A percentile compares a stretch with the other conserved stretches of the same genome.
These are phyloP conservation scores for Camellia japonica DNA, from an alignment of 148 eudicot genomes.

Conservation along the genomic window DNA sequence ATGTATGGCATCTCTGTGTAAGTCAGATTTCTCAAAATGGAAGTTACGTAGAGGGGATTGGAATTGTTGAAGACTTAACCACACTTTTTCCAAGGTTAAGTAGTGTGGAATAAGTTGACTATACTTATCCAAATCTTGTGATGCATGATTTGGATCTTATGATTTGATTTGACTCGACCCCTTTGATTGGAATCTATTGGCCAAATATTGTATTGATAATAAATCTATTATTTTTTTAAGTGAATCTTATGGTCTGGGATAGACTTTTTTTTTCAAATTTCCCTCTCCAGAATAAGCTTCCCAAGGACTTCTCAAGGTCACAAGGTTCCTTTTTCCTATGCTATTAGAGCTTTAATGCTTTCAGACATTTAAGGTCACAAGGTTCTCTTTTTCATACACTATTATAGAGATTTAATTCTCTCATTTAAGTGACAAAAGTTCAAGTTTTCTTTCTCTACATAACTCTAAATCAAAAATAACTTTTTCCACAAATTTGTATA, in stretches of 20 bases:
- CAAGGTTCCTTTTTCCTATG: background rate
- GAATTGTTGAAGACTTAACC: background rate
- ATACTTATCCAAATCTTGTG: background rate
- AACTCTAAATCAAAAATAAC: no score
- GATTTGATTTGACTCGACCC: background rate
- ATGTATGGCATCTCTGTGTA: background rate
- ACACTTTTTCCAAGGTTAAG: background rate
- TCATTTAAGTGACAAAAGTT: background rate
- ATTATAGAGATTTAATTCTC: background rate
- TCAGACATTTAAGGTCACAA: background rate
- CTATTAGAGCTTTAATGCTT: background rate
- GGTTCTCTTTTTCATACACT: background rate
- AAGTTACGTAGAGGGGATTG: background rate
- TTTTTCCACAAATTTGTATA: no score
- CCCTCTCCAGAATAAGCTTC: background rate
- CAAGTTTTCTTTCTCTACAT: background rate
- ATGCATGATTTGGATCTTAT: background rate
- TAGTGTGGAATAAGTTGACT: background rate
- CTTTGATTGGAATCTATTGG: background rate
- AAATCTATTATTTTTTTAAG: background rate
- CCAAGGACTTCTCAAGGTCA: background rate
- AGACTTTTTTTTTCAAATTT: no score
- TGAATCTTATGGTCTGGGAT: background rate
- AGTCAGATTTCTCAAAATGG: background rate
- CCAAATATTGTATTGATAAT: background rate